Evolutionary conservation across 176 grass and related monocot genomes (phyloP).

Genomic region (Cymbopogon citratus): DNA sequence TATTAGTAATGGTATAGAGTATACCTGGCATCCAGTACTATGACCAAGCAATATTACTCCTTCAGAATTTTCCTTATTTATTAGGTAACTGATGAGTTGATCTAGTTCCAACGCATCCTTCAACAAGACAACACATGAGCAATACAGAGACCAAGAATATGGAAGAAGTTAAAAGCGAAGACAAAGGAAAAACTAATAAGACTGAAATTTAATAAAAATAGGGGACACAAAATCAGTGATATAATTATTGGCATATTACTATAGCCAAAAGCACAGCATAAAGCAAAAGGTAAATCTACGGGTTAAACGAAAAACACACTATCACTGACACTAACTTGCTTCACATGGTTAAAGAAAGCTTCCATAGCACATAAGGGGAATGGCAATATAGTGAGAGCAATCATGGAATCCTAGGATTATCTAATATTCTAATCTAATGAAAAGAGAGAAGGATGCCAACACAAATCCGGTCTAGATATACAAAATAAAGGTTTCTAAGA

Average conservation of each 20-base stretch:
- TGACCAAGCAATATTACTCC: constrained; percentile 96
- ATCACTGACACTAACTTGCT: not conserved
- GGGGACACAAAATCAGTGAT: not conserved
- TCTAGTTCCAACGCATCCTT: constrained; percentile 96
- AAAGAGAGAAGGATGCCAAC: not conserved
- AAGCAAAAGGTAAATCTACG: not conserved
- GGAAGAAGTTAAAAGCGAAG: not conserved
- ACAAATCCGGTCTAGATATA: not conserved
- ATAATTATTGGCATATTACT: not conserved
- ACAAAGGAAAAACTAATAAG: not conserved
- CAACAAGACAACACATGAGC: constrained; percentile 14
- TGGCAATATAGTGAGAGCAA: not conserved
- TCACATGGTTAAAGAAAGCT: not conserved
- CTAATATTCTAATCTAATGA: not conserved
- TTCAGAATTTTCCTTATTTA: constrained; percentile 98
- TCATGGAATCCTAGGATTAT: not conserved
- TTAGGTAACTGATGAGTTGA: constrained; percentile 79
- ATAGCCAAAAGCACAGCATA: constrained; percentile 4
- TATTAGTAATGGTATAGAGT: constrained; percentile 41
- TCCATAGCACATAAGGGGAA: not conserved
- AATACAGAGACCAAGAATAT: constrained; percentile 14
- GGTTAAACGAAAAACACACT: not conserved
- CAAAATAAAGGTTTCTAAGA: not conserved
- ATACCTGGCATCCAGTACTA: constrained; percentile 95
- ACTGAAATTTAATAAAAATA: not conserved